Percentiles rank a stretch among this genome's conserved stretches.
These are phyloP conservation scores for Paramecium tetraurelia DNA, from an alignment of 73 alveolate genomes.

Conservation along the genomic window DNA sequence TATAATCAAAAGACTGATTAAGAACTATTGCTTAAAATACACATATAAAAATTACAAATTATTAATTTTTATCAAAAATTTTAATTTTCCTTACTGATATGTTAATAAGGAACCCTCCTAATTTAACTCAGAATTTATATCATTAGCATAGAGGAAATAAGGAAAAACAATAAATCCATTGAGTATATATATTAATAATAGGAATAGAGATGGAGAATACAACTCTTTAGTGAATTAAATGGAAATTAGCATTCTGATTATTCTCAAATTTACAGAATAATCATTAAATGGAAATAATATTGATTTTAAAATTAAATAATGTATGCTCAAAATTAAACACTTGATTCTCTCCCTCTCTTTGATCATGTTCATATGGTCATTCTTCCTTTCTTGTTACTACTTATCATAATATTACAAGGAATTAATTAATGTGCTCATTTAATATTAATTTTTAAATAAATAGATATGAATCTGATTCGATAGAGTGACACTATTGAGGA, in stretches of 20 bases:
- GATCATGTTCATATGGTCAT: background rate
- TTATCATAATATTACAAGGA: background rate
- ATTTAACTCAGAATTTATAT: too few relatives aligned
- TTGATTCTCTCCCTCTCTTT: background rate
- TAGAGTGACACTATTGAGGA: conserved; percentile 61
- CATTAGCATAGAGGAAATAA: too few relatives aligned
- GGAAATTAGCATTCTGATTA: too few relatives aligned
- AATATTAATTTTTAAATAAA: background rate
- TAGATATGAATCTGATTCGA: conserved; percentile 15
- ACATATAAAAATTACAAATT: background rate
- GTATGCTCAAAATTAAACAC: background rate
- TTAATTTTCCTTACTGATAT: background rate
- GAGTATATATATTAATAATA: too few relatives aligned
- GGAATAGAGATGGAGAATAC: too few relatives aligned
- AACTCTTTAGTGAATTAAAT: too few relatives aligned
- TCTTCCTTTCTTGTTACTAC: background rate
- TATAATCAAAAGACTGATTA: background rate
- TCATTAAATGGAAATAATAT: background rate
- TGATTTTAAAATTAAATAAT: background rate
- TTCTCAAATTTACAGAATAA: background rate
- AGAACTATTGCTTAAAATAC: background rate
- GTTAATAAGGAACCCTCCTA: too few relatives aligned
- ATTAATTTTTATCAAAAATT: background rate
- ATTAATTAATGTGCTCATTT: background rate
- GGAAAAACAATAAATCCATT: background rate